These are phyloP conservation scores for Picochlorum sp. DNA, from an alignment of 139 green algal species.

Conservation along the genomic window DNA sequence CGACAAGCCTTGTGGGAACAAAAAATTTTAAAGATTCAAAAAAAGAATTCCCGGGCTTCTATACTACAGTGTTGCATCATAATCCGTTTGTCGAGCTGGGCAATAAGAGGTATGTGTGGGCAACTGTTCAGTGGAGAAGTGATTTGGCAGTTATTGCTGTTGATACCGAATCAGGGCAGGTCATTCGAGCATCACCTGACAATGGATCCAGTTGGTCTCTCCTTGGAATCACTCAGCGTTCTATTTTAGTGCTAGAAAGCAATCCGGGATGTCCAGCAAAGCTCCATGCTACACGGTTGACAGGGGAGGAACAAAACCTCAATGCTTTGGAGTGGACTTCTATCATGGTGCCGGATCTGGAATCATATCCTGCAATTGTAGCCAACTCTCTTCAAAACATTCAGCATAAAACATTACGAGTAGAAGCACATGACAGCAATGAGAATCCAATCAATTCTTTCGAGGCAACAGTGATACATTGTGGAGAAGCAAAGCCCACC, in stretches of 20 bases:
- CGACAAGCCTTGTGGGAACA: neutral
- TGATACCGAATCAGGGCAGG: conserved; percentile 27
- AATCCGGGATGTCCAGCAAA: conserved; percentile 21
- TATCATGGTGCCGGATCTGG: conserved; percentile 23
- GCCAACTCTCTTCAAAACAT: conserved; percentile 20
- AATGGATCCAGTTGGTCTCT: conserved; percentile 34
- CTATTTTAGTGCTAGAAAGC: conserved; percentile 22
- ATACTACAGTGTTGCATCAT: conserved; percentile 11
- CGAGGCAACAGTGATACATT: conserved; percentile 17
- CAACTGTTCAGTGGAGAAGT: conserved; percentile 65
- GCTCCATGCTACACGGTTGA: conserved; percentile 30
- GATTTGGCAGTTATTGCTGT: conserved; percentile 49
- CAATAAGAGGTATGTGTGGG: neutral
- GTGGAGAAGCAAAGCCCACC: conserved; percentile 27
- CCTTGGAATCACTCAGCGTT: conserved; percentile 18
- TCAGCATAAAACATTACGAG: neutral
- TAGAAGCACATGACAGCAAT: conserved; percentile 8
- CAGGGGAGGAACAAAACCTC: neutral
- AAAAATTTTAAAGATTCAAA: neutral
- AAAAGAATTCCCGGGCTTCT: conserved; percentile 46
- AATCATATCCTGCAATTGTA: conserved; percentile 16
- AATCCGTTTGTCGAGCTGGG: neutral
- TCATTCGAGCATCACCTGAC: conserved; percentile 22
- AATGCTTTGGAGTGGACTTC: conserved; percentile 17
- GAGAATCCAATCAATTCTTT: conserved; percentile 35